Conservation (phyloP, 257 asterid species). For the Solanum dulcamara region DNA sequence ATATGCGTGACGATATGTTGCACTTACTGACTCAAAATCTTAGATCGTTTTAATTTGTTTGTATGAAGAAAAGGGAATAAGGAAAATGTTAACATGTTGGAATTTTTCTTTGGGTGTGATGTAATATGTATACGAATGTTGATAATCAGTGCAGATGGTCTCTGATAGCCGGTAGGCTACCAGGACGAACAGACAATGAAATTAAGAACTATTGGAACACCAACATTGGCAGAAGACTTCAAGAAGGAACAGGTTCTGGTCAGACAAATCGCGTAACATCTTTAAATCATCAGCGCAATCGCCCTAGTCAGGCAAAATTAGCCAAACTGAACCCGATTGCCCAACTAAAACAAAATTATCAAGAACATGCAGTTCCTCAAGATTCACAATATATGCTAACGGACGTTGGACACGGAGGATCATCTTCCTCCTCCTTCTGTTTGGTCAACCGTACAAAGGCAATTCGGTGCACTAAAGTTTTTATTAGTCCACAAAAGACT, state of each 20-base stretch:
- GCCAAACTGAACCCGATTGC: background rate
- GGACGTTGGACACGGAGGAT: background rate
- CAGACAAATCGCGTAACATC: background rate
- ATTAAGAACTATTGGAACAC: conserved; percentile 28
- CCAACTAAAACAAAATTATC: background rate
- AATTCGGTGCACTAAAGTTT: background rate
- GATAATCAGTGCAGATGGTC: conserved; percentile 14
- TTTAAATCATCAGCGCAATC: background rate
- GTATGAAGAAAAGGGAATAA: background rate
- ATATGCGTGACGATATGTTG: background rate
- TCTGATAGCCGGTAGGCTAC: conserved; percentile 22
- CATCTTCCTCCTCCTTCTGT: background rate
- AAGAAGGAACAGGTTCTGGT: background rate
- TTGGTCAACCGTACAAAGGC: background rate
- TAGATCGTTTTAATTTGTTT: background rate
- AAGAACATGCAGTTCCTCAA: background rate
- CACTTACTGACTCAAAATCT: background rate
- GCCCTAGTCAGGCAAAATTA: background rate
- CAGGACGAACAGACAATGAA: conserved; percentile 28
- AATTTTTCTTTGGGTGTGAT: background rate
- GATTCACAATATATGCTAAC: background rate
- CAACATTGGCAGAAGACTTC: conserved; percentile 15
- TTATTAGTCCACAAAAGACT: no score
- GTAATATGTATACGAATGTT: background rate
- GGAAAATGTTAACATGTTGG: background rate